phyloP scores from a whole-genome alignment of 139 green algal genomes.

The Chlorella sp. region DNA sequence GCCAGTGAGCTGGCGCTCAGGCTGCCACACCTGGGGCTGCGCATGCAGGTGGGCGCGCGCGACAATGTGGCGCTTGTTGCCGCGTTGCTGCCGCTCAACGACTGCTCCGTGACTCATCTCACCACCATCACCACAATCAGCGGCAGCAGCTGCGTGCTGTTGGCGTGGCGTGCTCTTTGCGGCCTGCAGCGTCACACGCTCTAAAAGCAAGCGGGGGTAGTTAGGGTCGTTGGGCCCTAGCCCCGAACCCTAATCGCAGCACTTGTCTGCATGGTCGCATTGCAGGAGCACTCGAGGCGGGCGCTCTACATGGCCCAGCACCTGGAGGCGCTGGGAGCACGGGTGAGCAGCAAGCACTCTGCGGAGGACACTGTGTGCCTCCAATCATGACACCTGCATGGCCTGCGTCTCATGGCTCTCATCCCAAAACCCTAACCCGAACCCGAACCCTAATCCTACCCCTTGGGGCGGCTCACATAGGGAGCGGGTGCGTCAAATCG shows the following conservation, averaged over 20 bases:
- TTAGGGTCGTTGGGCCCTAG: too few species aligned
- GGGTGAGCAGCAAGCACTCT: conserved; percentile 8
- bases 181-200: not conserved
- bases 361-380: too few species aligned
- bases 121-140: not conserved
- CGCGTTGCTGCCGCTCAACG: not conserved
- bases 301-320: conserved; percentile 39
- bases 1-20: conserved; percentile 57
- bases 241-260: not conserved
- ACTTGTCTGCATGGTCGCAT: not conserved
- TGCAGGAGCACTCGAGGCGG: conserved; percentile 54
- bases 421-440: too few species aligned
- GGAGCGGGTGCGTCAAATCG: too few species aligned
- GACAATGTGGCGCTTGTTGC: not conserved
- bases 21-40: conserved; percentile 66
- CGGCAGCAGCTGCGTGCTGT: not conserved
- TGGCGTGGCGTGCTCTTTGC: not conserved
- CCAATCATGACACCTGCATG: too few species aligned
- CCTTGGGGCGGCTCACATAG: too few species aligned
- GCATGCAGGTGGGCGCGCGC: conserved; percentile 39
- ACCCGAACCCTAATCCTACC: too few species aligned
- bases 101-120: not conserved
- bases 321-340: conserved; percentile 33
- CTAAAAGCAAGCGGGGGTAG: too few species aligned
- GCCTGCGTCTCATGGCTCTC: too few species aligned